These are phyloP conservation scores for Dimocarpus longan DNA, from an alignment of 345 rosid species.

Conservation along the genomic window DNA sequence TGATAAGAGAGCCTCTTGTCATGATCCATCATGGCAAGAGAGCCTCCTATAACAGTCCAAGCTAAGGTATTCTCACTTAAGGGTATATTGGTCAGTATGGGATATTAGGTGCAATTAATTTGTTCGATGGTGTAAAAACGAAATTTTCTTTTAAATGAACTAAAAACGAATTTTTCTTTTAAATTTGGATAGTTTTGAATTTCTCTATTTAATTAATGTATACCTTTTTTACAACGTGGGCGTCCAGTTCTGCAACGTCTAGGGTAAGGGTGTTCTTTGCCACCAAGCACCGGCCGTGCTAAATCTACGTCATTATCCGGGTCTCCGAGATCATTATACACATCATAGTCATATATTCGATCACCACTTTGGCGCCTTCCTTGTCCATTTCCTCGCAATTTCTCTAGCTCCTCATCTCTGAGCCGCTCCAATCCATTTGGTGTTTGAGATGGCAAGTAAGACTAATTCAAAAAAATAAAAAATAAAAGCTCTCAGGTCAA, in stretches of 20 bases:
- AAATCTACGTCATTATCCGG: constrained; percentile 27
- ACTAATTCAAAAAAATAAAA: constrained; percentile 1
- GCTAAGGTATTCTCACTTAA: too few species aligned
- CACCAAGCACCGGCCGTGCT: constrained; percentile 32
- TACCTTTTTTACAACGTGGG: constrained; percentile 31
- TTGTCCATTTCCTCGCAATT: constrained; percentile 39
- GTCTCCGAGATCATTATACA: constrained; percentile 42
- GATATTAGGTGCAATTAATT: too few species aligned
- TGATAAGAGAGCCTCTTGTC: too few species aligned
- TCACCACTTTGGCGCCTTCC: constrained; percentile 36
- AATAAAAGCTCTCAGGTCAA: constrained; percentile 46
- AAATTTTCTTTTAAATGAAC: too few species aligned
- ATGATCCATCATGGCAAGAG: too few species aligned
- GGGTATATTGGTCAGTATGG: too few species aligned
- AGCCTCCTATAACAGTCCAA: too few species aligned
- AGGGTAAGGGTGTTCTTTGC: constrained; percentile 46
- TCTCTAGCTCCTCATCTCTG: constrained; percentile 34
- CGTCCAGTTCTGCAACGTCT: constrained; percentile 68
- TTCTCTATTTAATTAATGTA: neutral
- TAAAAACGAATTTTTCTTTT: too few species aligned
- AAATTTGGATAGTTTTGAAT: too few species aligned
- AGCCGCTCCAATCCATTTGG: constrained; percentile 35
- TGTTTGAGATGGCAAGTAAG: constrained; percentile 44
- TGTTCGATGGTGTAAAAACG: too few species aligned
- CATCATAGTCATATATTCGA: constrained; percentile 45